Evolutionary conservation across 2,329 filamentous ascomycete genomes (phyloP).

Genomic region (Calycina herbarum): DNA sequence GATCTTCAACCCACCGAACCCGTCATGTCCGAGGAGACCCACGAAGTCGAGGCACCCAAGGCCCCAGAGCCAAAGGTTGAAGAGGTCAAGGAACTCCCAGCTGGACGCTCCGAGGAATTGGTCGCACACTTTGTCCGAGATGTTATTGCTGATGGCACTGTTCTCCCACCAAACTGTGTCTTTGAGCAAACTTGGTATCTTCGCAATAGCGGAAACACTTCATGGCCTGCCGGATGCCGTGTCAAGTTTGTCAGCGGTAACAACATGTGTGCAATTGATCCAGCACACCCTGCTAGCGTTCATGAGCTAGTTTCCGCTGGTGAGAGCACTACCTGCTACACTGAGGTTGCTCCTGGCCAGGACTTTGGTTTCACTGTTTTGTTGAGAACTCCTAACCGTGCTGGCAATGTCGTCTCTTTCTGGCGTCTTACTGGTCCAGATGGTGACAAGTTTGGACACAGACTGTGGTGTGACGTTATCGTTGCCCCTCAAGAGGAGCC

Average conservation of each 20-base stretch:
- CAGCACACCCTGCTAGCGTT: slow-evolving; percentile 74
- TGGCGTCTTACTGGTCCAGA: slow-evolving; percentile 87
- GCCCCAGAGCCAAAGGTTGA: slow-evolving; percentile 32
- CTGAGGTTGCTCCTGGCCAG: slow-evolving; percentile 70
- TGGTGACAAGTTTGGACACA: slow-evolving; percentile 84
- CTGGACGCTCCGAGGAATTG: slow-evolving; percentile 41
- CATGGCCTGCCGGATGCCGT: slow-evolving; percentile 87
- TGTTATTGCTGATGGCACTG: slow-evolving; percentile 74
- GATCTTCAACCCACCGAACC: slow-evolving; percentile 65
- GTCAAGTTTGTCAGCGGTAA: slow-evolving; percentile 93
- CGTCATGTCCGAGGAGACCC: slow-evolving; percentile 37
- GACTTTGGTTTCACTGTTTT: slow-evolving; percentile 79
- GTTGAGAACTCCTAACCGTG: slow-evolving; percentile 75
- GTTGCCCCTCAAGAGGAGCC: slow-evolving; percentile 50
- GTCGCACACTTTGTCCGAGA: slow-evolving; percentile 76
- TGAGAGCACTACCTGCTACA: slow-evolving; percentile 76
- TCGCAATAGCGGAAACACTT: slow-evolving; percentile 73
- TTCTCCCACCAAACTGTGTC: slow-evolving; percentile 66
- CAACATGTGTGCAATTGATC: slow-evolving; percentile 91
- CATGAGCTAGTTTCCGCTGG: slow-evolving; percentile 74
- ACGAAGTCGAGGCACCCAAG: slow-evolving; percentile 34
- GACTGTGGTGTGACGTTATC: slow-evolving; percentile 90
- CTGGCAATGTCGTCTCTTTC: slow-evolving; percentile 86
- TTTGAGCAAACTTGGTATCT: slow-evolving; percentile 94
- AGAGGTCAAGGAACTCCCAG: slow-evolving; percentile 37